A percentile compares a stretch with the other conserved stretches of the same genome.
Conservation (phyloP, 2,329 filamentous ascomycete genomes). For the Domatiomyces catenatus region DNA sequence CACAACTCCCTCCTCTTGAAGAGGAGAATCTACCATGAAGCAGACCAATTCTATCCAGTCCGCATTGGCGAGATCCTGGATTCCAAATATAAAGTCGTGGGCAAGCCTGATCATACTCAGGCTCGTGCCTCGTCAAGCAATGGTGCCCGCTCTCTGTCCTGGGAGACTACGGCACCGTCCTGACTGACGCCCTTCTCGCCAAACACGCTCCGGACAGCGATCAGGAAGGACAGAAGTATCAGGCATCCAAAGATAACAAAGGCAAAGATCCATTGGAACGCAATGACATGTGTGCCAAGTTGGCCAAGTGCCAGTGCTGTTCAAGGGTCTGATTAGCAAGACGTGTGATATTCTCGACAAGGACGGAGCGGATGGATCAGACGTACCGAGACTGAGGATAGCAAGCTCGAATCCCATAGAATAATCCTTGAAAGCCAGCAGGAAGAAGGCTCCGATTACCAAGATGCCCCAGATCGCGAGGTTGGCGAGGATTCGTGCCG, state of each 20-base stretch:
- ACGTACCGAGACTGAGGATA: constrained; percentile 52
- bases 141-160: constrained; percentile 40
- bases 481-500: constrained; percentile 69
- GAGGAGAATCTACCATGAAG: constrained; percentile 9
- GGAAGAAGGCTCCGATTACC: constrained; percentile 61
- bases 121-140: constrained; percentile 27
- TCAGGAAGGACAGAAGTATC: constrained; percentile 50
- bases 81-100: constrained; percentile 28
- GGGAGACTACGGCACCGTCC: constrained; percentile 29
- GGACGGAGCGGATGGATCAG: background rate
- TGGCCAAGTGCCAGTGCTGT: constrained; percentile 59
- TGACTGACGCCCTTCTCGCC: constrained; percentile 40
- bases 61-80: constrained; percentile 27
- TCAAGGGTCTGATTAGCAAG: background rate
- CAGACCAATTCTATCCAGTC: constrained; percentile 24
- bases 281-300: constrained; percentile 55
- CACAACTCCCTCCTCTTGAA: constrained; percentile 1
- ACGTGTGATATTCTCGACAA: constrained; percentile 1
- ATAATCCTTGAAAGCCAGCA: constrained; percentile 56
- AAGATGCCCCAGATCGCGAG: constrained; percentile 76
- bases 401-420: constrained; percentile 68
- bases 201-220: constrained; percentile 49
- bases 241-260: constrained; percentile 66
- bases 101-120: constrained; percentile 21
- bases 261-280: constrained; percentile 85